These are phyloP conservation scores for Macrophomina tecta DNA, from an alignment of 2,329 filamentous ascomycete genomes.

Conservation along the genomic window DNA sequence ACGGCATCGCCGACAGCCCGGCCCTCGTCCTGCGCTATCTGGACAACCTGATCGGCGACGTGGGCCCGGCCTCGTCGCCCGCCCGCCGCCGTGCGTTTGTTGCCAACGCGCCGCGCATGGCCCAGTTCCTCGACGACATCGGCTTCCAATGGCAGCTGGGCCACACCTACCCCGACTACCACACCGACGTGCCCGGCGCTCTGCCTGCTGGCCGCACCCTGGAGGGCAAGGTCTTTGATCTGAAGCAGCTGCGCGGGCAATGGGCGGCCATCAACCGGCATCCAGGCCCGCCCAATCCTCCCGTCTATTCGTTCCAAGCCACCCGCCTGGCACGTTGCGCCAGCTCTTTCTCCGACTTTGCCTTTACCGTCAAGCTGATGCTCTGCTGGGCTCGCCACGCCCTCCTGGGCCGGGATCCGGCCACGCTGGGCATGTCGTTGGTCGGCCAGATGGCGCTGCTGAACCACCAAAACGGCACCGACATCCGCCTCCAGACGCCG, in stretches of 20 bases:
- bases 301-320: background rate
- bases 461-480: conserved; percentile 24
- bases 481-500: conserved; percentile 29
- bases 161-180: conserved; percentile 43
- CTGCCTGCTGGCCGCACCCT: conserved; percentile 33
- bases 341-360: background rate
- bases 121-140: conserved; percentile 36
- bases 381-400: background rate
- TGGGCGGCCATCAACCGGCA: background rate
- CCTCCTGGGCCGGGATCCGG: background rate
- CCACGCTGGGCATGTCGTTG: conserved; percentile 33
- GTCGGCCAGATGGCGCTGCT: conserved; percentile 32
- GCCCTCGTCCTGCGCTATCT: background rate
- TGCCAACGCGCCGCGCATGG: conserved; percentile 40
- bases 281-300: conserved; percentile 3
- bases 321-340: background rate
- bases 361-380: background rate
- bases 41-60: background rate
- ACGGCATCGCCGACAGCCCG: background rate
- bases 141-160: conserved; percentile 39
- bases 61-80: conserved; percentile 36
- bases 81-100: conserved; percentile 40
- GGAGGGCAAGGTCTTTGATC: conserved; percentile 38
- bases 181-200: conserved; percentile 35
- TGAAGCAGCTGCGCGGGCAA: conserved; percentile 38